phyloP scores from a whole-genome alignment of 192 early-diverging fungal species.

The Linnemannia elongata region DNA sequence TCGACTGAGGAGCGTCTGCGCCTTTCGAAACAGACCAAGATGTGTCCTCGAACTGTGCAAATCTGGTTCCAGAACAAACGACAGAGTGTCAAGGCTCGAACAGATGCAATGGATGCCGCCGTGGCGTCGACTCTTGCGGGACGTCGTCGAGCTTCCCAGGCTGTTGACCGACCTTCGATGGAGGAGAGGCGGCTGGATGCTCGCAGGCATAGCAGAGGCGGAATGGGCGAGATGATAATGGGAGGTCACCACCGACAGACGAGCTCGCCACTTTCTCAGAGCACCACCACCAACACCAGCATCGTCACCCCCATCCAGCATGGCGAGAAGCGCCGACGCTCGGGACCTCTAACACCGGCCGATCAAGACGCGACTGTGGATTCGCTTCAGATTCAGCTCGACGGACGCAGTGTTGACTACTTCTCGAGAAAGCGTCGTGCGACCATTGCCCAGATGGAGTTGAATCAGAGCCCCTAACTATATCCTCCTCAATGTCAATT shows the following conservation, averaged over 20 bases:
- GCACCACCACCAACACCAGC: background rate
- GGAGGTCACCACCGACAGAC: background rate
- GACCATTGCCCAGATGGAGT: conserved; percentile 43
- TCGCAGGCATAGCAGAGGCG: conserved; percentile 1
- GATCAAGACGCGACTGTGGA: conserved; percentile 5
- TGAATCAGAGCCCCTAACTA: background rate
- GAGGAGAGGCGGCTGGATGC: background rate
- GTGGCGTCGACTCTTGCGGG: conserved; percentile 20
- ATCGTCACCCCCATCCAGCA: background rate
- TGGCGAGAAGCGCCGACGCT: conserved; percentile 38
- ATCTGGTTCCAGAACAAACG: conserved; percentile 99
- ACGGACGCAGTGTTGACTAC: conserved; percentile 23
- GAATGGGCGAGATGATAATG: background rate
- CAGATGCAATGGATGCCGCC: conserved; percentile 52
- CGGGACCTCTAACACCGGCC: conserved; percentile 27
- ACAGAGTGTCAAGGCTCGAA: conserved; percentile 78
- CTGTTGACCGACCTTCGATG: background rate
- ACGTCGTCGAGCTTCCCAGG: conserved; percentile 24
- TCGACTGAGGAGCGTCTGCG: conserved; percentile 83
- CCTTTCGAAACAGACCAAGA: conserved; percentile 83
- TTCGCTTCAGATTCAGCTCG: conserved; percentile 24
- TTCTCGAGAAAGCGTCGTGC: conserved; percentile 51
- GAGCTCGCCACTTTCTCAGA: background rate
- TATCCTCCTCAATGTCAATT: background rate
- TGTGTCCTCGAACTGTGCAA: conserved; percentile 94